Evolutionary conservation across 495 filamentous ascomycete species (phyloP).

Genomic region (Neurospora cerealis): DNA sequence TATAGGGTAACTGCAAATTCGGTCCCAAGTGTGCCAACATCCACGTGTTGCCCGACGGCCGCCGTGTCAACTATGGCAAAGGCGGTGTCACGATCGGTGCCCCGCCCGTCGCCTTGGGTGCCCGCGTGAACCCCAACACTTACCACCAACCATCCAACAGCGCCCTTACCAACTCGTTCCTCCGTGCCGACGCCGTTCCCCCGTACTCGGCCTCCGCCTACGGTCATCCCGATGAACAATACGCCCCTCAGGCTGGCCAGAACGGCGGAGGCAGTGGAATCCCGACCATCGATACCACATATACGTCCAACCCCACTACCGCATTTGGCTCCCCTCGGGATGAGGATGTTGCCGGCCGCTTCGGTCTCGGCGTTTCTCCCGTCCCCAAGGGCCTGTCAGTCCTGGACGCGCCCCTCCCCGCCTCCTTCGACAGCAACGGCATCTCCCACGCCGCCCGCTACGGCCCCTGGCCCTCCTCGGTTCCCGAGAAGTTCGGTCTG

Average conservation of each 20-base stretch:
- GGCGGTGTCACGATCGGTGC: slow-evolving; percentile 42
- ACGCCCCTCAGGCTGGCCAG: slow-evolving; percentile 31
- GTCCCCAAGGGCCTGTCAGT: slow-evolving; percentile 59
- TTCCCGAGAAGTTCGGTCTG: slow-evolving; percentile 84
- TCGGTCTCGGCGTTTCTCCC: slow-evolving; percentile 66
- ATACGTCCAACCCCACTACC: slow-evolving; percentile 65
- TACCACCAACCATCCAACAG: slow-evolving; percentile 50
- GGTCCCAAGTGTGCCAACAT: slow-evolving; percentile 93
- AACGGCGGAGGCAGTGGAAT: slow-evolving; percentile 44
- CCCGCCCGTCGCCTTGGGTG: slow-evolving; percentile 50
- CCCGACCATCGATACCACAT: slow-evolving; percentile 71
- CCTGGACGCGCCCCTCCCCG: slow-evolving; percentile 88
- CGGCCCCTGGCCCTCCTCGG: slow-evolving; percentile 83
- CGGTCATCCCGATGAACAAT: slow-evolving; percentile 34
- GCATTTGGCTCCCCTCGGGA: slow-evolving; percentile 84
- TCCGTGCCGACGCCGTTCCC: slow-evolving; percentile 53
- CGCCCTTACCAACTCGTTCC: slow-evolving; percentile 72
- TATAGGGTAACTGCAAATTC: slow-evolving; percentile 96
- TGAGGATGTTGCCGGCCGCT: slow-evolving; percentile 43
- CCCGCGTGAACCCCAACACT: slow-evolving; percentile 54
- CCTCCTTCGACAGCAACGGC: slow-evolving; percentile 94
- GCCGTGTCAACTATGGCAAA: slow-evolving; percentile 67
- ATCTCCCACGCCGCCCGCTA: slow-evolving; percentile 84
- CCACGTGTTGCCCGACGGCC: slow-evolving; percentile 89
- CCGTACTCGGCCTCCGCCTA: slow-evolving; percentile 30